Percentiles rank a stretch among this genome's conserved stretches.
Evolutionary conservation across 192 early-diverging fungal species (phyloP).

Genomic region (Gonapodya sp.): DNA sequence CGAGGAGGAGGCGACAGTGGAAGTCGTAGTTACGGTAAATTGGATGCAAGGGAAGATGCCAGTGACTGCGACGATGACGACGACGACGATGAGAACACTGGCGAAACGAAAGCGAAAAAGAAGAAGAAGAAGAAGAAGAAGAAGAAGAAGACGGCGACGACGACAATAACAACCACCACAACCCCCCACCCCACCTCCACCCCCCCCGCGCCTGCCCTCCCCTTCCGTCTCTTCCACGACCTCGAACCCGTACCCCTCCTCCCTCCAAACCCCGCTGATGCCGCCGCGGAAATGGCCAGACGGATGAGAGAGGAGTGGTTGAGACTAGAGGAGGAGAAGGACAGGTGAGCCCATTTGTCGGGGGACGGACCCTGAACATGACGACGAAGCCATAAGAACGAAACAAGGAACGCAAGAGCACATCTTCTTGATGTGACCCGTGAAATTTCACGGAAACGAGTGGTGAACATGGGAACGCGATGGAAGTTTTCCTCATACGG

Average conservation of each 20-base stretch:
- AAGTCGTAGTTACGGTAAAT: no score
- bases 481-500: no score
- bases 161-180: no score
- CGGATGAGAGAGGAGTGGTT: background rate
- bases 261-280: background rate
- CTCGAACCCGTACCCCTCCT: background rate
- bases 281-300: background rate
- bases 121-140: background rate
- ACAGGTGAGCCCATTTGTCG: background rate
- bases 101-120: background rate
- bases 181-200: no score
- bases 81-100: background rate
- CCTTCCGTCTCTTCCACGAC: background rate
- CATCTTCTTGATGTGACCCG: background rate
- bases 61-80: background rate
- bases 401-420: background rate
- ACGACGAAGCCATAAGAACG: background rate
- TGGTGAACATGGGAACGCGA: background rate
- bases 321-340: background rate
- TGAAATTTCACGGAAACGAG: background rate
- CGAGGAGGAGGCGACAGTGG: no score
- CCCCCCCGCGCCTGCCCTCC: background rate
- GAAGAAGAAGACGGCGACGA: background rate
- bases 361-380: background rate
- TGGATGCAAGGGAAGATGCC: no score